These are phyloP conservation scores for Xylariales sp. DNA, from an alignment of 2,329 filamentous ascomycete species.

Conservation along the genomic window DNA sequence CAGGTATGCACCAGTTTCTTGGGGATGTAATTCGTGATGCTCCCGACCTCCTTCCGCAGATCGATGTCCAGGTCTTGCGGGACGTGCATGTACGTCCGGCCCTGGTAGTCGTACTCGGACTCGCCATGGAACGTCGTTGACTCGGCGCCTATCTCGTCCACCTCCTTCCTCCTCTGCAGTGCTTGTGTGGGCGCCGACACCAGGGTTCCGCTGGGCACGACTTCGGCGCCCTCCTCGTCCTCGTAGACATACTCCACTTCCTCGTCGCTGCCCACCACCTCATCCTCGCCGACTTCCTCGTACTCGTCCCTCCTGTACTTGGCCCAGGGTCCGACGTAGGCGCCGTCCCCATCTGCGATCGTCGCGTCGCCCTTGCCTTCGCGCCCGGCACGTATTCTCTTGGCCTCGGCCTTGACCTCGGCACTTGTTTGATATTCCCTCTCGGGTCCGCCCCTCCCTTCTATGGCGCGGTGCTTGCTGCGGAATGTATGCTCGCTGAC, in stretches of 20 bases:
- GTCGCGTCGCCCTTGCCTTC: slow-evolving; percentile 82
- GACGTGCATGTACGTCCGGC: slow-evolving; percentile 95
- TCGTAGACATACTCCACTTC: slow-evolving; percentile 76
- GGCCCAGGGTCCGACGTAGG: slow-evolving; percentile 95
- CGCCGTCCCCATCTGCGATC: slow-evolving; percentile 78
- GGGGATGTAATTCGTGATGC: slow-evolving; percentile 83
- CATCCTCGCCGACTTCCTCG: slow-evolving; percentile 68
- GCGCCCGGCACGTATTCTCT: slow-evolving; percentile 64
- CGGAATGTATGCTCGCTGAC: slow-evolving; percentile 90
- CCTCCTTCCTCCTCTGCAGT: slow-evolving; percentile 51
- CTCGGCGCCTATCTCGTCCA: slow-evolving; percentile 63
- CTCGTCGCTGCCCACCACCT: slow-evolving; percentile 72
- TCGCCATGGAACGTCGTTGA: slow-evolving; percentile 83
- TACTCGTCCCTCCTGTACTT: slow-evolving; percentile 70
- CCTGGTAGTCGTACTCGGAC: slow-evolving; percentile 85
- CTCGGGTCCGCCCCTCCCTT: slow-evolving; percentile 57
- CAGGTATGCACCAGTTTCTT: slow-evolving; percentile 92
- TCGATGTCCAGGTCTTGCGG: slow-evolving; percentile 87
- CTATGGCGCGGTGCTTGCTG: slow-evolving; percentile 78
- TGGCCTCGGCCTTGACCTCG: slow-evolving; percentile 66
- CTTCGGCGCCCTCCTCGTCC: slow-evolving; percentile 65
- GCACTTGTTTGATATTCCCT: slow-evolving; percentile 49
- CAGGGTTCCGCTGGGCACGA: slow-evolving; percentile 60
- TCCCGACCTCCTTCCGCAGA: slow-evolving; percentile 74
- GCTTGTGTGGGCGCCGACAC: slow-evolving; percentile 52